Evolutionary conservation across 2,329 filamentous ascomycete species (phyloP).

Genomic region (Lasiodiplodia gonubiensis): DNA sequence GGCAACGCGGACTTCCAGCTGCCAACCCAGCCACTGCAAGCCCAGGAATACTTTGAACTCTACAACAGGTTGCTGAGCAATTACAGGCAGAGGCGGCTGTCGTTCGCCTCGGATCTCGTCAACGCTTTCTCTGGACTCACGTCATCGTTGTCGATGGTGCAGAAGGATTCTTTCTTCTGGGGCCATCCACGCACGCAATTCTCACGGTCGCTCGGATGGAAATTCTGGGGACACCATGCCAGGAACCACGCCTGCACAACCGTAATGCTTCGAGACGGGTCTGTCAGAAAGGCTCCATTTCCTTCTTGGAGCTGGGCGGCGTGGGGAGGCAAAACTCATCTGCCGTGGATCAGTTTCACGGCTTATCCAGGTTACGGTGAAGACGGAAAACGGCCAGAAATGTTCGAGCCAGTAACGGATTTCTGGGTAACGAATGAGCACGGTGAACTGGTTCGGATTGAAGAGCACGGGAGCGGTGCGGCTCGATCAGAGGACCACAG

Average conservation of each 20-base stretch:
- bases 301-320: too few species aligned
- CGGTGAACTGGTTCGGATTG: background rate
- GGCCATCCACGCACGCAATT: background rate
- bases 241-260: background rate
- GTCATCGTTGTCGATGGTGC: background rate
- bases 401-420: background rate
- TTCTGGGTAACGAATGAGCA: background rate
- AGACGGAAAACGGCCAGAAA: background rate
- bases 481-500: too few species aligned
- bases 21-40: background rate
- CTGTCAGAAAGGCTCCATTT: background rate
- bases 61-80: background rate
- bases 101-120: background rate
- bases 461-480: background rate
- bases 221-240: background rate
- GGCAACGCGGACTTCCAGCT: background rate
- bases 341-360: too few species aligned
- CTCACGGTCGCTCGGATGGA: background rate
- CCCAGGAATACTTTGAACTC: background rate
- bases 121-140: background rate
- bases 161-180: background rate
- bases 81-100: background rate
- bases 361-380: too few species aligned
- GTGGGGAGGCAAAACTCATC: too few species aligned
- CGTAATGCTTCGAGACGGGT: background rate